Base-by-base conservation (phyloP, 2,329 filamentous ascomycete species). In the Anisogramma anomala region DNA sequence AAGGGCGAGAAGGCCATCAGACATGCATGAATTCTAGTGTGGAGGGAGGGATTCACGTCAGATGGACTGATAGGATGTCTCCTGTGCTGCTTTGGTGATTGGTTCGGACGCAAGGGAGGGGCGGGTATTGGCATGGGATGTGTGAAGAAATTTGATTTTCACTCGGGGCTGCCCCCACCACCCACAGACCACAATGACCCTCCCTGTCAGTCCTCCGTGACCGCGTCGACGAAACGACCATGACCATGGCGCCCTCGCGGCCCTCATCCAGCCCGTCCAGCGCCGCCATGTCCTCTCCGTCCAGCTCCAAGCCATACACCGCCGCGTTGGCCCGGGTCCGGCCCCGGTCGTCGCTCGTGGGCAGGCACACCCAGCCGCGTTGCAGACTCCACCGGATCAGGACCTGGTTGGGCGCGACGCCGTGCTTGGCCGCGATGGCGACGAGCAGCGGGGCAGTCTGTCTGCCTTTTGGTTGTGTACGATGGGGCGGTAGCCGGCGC, bases 251-350 rank as follows among this genome's bases (percentile, higher is more conserved):
- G 2, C 43, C 43, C 14, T 19, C 18, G 2, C 25, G 15, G 3
- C 36, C 41, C 18, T 46, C 18, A 18, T 46, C 43, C 33, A 46
- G 28, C 17, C 36, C 28, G 4, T 46, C 35, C 3, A 43, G 36
- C 27, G 36, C 20, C 7, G 3, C 57, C 50, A 81, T 58, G 51
- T 83, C 78, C 37, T 71, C 70, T 0, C 55, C 50, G 1, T 67
- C 65, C 19, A 83, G 62, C 52, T 71, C 68, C 55, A 83, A 82
- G 52, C 77, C 72, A 8, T 56, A 77, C 47, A 72, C 69, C 55
- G 77, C 65, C 53, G 78, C 73, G 60, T 84, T 84, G 55, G 68
- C 71, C 56, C 66, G 62, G 48, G 81, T 80, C 27, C 76, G 66
- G 26, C 62, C 62, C 19, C 70, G 67, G 22, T 69, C 78, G 32